phyloP scores from a whole-genome alignment of 257 asterid genomes.

The Solanum stenotomum region DNA sequence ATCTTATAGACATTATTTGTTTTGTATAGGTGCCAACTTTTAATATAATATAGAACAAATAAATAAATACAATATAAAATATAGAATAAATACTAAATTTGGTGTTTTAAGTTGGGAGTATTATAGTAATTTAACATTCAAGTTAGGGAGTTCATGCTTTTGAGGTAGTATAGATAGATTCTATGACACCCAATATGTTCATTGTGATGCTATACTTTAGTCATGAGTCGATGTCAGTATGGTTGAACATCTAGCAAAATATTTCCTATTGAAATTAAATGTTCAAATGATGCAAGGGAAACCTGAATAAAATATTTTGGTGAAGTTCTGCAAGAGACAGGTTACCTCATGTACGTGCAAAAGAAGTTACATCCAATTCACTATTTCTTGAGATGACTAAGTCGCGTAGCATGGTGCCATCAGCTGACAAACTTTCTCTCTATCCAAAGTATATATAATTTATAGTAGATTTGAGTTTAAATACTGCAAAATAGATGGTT shows the following conservation, averaged over 20 bases:
- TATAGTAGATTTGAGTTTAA: neutral
- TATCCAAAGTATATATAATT: neutral
- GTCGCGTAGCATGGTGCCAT: neutral
- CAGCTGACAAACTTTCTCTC: neutral
- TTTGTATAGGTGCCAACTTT: too few relatives aligned
- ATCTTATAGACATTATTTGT: too few relatives aligned
- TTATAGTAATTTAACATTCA: too few relatives aligned
- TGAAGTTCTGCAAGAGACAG: neutral
- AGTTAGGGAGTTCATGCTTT: too few relatives aligned
- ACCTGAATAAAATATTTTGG: neutral
- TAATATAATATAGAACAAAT: too few relatives aligned
- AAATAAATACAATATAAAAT: too few relatives aligned
- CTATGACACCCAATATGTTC: neutral
- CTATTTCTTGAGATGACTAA: neutral
- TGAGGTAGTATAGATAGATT: too few relatives aligned
- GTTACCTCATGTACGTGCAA: neutral
- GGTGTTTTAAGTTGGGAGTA: too few relatives aligned
- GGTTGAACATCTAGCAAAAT: neutral
- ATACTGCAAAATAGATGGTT: neutral
- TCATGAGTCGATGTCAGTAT: neutral
- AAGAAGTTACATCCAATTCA: neutral
- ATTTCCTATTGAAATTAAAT: neutral
- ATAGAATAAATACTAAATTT: too few relatives aligned
- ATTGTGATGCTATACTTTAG: neutral
- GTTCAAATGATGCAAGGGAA: neutral